phyloP scores from a whole-genome alignment of 1,284 basidiomycete genomes.

The Boletellus deceptivus region DNA sequence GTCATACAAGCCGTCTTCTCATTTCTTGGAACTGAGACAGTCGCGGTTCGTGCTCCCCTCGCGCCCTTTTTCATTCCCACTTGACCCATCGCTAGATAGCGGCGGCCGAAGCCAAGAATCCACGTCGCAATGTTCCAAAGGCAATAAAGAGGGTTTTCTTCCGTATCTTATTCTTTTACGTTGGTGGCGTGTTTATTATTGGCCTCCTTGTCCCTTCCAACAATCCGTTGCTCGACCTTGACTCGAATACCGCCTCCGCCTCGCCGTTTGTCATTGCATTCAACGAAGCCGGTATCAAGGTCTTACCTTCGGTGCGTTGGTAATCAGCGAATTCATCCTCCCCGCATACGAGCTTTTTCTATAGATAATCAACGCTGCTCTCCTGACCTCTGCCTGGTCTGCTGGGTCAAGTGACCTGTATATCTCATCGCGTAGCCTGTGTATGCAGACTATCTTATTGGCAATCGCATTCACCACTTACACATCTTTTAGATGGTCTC shows the following conservation, averaged over 20 bases:
- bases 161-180: constrained; percentile 54
- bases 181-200: constrained; percentile 47
- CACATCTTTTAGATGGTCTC: constrained; percentile 47
- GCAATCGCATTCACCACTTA: not conserved
- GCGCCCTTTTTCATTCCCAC: not conserved
- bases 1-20: constrained; percentile 45
- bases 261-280: constrained; percentile 57
- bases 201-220: constrained; percentile 52
- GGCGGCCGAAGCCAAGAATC: constrained; percentile 45
- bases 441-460: constrained; percentile 6
- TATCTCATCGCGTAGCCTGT: constrained; percentile 25
- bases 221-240: constrained; percentile 37
- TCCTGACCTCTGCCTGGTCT: constrained; percentile 64
- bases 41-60: constrained; percentile 37
- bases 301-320: constrained; percentile 42
- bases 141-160: constrained; percentile 51
- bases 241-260: constrained; percentile 32
- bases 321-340: not conserved
- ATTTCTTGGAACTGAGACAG: constrained; percentile 58
- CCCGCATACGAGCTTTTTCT: not conserved
- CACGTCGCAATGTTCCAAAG: constrained; percentile 37
- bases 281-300: constrained; percentile 49
- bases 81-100: constrained; percentile 37
- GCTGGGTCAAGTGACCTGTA: constrained; percentile 33
- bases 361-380: constrained; percentile 62